Conservation (phyloP, 202 grass and related monocot species). For the Digitaria exilis region DNA sequence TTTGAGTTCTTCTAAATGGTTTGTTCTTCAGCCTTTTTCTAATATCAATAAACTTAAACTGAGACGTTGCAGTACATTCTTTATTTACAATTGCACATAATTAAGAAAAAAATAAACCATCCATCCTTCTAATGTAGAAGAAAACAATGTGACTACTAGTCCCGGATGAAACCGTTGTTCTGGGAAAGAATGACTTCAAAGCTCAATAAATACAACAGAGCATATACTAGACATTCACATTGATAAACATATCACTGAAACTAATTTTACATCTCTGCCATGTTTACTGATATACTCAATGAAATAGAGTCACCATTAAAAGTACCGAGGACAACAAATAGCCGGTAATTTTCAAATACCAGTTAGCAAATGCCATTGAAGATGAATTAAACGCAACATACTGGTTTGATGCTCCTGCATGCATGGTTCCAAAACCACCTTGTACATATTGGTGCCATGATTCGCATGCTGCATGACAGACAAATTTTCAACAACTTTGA, state of each 20-base stretch:
- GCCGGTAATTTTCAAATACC: constrained; percentile 6
- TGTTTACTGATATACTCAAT: background rate
- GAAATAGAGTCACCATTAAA: constrained; percentile 13
- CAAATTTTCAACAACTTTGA: background rate
- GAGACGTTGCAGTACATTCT: constrained; percentile 47
- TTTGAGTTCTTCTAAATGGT: background rate
- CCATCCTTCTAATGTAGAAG: constrained; percentile 36
- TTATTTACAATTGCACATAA: constrained; percentile 47
- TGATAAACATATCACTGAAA: constrained; percentile 2
- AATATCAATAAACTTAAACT: constrained; percentile 45
- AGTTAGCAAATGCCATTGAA: constrained; percentile 6
- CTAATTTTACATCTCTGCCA: constrained; percentile 18
- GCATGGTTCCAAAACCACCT: constrained; percentile 19
- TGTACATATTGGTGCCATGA: constrained; percentile 31
- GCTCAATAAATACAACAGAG: background rate
- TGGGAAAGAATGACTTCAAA: background rate
- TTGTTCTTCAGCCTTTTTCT: constrained; percentile 6
- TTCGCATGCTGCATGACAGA: constrained; percentile 7
- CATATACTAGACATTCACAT: background rate
- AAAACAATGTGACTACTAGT: background rate
- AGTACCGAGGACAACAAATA: constrained; percentile 19
- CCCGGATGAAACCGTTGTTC: constrained; percentile 6
- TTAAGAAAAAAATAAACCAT: constrained; percentile 47
- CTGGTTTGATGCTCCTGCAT: constrained; percentile 24
- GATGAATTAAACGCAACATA: constrained; percentile 20